Evolutionary conservation across 75 land plant species (phyloP).

Genomic region (Pseudotsuga menziesii): DNA sequence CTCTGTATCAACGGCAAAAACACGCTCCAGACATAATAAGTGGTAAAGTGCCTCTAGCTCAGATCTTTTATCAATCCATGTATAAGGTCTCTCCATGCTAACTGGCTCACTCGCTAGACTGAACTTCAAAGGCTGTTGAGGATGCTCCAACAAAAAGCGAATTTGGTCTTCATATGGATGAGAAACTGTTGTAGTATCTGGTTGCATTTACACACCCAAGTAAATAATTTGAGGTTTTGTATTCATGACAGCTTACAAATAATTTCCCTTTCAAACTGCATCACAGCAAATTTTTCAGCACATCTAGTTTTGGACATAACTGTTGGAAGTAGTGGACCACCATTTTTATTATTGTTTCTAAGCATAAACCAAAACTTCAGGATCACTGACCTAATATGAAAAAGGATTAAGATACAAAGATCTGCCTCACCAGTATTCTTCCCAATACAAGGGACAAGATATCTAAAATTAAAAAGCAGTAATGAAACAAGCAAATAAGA

Average conservation of each 20-base stretch:
- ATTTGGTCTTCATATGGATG: conserved; percentile 63
- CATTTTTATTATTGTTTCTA: neutral
- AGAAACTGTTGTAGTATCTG: conserved; percentile 14
- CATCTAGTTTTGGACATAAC: neutral
- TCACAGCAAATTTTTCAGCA: neutral
- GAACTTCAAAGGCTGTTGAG: conserved; percentile 9
- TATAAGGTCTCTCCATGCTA: conserved; percentile 38
- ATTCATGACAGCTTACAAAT: neutral
- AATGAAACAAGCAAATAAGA: neutral
- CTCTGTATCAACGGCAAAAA: conserved; percentile 94
- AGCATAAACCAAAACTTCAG: neutral
- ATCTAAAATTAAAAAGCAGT: neutral
- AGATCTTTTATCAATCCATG: conserved; percentile 68
- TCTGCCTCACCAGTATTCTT: neutral
- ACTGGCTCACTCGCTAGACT: neutral
- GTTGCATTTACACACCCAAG: neutral
- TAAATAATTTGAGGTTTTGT: neutral
- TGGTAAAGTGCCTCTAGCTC: conserved; percentile 49
- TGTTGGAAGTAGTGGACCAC: neutral
- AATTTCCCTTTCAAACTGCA: neutral
- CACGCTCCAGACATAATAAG: conserved; percentile 38
- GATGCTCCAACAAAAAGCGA: conserved; percentile 25
- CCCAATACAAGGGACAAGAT: neutral
- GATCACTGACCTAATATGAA: conserved; percentile 1
- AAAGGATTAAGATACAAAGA: neutral